Conservation (phyloP, 1,284 basidiomycete species). For the Meira nashicola region DNA sequence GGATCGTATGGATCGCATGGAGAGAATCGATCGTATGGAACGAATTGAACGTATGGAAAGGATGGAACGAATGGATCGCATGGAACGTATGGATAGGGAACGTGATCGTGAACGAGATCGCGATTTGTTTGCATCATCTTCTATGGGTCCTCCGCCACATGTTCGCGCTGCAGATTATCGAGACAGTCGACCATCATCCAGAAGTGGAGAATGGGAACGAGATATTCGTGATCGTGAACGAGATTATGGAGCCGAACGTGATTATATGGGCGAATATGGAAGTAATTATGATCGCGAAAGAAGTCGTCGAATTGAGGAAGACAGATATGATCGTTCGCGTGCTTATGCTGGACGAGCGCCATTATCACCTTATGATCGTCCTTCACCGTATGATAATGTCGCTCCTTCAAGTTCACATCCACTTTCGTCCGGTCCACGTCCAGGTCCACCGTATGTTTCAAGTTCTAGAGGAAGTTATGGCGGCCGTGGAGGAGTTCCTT, state of each 20-base stretch:
- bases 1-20: too few relatives aligned
- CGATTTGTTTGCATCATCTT: slow-evolving; percentile 1
- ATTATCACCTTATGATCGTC: not conserved
- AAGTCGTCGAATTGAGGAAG: not conserved
- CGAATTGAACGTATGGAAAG: too few relatives aligned
- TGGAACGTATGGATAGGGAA: not conserved
- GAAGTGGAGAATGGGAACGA: slow-evolving; percentile 1
- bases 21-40: too few relatives aligned
- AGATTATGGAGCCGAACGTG: not conserved
- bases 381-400: not conserved
- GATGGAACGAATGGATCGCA: not conserved
- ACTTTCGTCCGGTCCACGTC: not conserved
- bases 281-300: not conserved
- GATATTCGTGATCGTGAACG: not conserved
- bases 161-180: slow-evolving; percentile 10
- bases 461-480: slow-evolving; percentile 11
- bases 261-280: not conserved
- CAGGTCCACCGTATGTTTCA: not conserved
- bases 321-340: not conserved
- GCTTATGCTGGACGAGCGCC: not conserved
- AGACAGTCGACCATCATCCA: slow-evolving; percentile 2
- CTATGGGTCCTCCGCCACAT: slow-evolving; percentile 4
- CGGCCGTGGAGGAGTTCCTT: slow-evolving; percentile 7
- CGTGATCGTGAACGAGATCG: slow-evolving; percentile 4
- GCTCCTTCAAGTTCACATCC: not conserved